Percentiles rank a stretch among this genome's conserved stretches.
Evolutionary conservation across 23 red algal genomes (phyloP).

Genomic region (Cyanidiococcus yangmingshanensis): DNA sequence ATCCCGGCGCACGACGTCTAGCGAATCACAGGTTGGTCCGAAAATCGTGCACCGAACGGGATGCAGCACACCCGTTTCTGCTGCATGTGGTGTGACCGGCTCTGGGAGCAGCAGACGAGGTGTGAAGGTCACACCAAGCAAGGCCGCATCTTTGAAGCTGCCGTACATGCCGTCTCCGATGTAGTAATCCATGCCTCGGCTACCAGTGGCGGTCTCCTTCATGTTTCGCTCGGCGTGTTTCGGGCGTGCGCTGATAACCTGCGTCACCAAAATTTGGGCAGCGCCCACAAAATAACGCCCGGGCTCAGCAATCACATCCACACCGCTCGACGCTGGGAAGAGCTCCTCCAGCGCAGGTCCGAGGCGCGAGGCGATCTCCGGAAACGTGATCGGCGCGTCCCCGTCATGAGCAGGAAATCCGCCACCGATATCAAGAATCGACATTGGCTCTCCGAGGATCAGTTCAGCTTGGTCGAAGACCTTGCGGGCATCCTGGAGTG

Average conservation of each 20-base stretch:
- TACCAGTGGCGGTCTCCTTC: not conserved
- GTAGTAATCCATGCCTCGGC: slow-evolving; percentile 20
- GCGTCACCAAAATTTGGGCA: slow-evolving; percentile 41
- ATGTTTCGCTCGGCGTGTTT: not conserved
- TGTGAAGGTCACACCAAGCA: slow-evolving; percentile 39
- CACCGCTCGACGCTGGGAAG: slow-evolving; percentile 26
- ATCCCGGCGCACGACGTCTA: slow-evolving; percentile 46
- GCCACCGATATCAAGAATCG: slow-evolving; percentile 75
- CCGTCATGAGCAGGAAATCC: slow-evolving; percentile 76
- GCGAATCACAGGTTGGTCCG: slow-evolving; percentile 62
- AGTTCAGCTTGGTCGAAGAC: slow-evolving; percentile 45
- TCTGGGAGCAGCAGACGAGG: slow-evolving; percentile 19
- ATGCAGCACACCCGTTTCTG: not conserved
- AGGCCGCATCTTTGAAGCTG: slow-evolving; percentile 56
- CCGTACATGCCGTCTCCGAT: slow-evolving; percentile 76
- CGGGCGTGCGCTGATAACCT: slow-evolving; percentile 33
- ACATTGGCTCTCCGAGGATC: slow-evolving; percentile 33
- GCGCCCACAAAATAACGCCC: slow-evolving; percentile 61
- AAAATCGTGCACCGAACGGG: slow-evolving; percentile 33
- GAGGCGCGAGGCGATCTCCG: slow-evolving; percentile 36
- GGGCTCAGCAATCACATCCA: slow-evolving; percentile 79
- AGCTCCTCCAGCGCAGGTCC: slow-evolving; percentile 31
- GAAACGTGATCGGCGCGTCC: slow-evolving; percentile 57
- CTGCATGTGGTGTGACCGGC: not conserved
- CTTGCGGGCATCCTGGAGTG: slow-evolving; percentile 35